These are phyloP conservation scores for Sarcodon aspratus DNA, from an alignment of 768 basidiomycete genomes.

Conservation along the genomic window DNA sequence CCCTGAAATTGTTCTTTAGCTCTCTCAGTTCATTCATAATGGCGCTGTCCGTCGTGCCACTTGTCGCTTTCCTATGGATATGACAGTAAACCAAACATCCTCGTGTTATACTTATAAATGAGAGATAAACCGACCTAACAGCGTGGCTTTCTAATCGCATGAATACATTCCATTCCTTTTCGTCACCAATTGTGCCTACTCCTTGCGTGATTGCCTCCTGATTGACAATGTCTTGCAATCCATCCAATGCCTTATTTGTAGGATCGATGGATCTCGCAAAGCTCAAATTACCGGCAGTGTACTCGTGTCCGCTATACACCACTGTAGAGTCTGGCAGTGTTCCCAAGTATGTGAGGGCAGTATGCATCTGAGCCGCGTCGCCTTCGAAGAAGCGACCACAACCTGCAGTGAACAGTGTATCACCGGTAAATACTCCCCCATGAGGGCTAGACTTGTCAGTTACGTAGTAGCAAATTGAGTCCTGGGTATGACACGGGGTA, in stretches of 20 bases:
- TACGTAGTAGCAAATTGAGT: slow-evolving; percentile 87
- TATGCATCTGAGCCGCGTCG: slow-evolving; percentile 67
- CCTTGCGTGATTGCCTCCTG: slow-evolving; percentile 63
- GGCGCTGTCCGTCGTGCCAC: slow-evolving; percentile 30
- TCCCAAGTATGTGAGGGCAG: slow-evolving; percentile 58
- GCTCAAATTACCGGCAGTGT: slow-evolving; percentile 62
- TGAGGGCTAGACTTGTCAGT: slow-evolving; percentile 29
- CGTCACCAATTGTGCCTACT: slow-evolving; percentile 81
- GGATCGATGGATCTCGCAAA: slow-evolving; percentile 62
- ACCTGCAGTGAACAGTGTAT: slow-evolving; percentile 82
- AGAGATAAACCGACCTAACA: slow-evolving; percentile 40
- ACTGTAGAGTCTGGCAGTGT: slow-evolving; percentile 70
- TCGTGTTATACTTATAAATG: neutral
- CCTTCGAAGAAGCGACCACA: slow-evolving; percentile 97
- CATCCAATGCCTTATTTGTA: slow-evolving; percentile 46
- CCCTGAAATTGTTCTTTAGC: slow-evolving; percentile 76
- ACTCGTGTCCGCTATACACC: slow-evolving; percentile 88
- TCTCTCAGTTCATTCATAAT: slow-evolving; percentile 71
- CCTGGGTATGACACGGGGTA: slow-evolving; percentile 92
- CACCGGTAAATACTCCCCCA: slow-evolving; percentile 77
- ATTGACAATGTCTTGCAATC: slow-evolving; percentile 45
- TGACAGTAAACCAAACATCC: neutral
- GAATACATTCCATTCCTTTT: slow-evolving; percentile 93
- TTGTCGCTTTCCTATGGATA: slow-evolving; percentile 35
- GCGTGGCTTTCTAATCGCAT: slow-evolving; percentile 63